phyloP scores from a whole-genome alignment of 169 alveolate species.

The Plasmodium malariae region DNA sequence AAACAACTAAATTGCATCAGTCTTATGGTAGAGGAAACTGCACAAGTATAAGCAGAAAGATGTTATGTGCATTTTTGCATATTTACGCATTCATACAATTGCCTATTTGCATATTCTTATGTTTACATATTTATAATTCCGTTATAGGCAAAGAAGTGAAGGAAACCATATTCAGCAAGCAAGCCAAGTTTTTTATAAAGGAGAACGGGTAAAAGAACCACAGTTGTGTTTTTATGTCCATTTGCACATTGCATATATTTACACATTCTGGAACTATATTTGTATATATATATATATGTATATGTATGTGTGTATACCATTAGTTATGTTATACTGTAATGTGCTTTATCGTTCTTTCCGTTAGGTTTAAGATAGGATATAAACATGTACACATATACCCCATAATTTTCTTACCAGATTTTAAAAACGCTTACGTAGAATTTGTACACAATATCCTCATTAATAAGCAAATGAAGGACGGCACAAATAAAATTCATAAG shows the following conservation, averaged over 20 bases:
- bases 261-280: background rate
- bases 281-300: background rate
- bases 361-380: slow-evolving; percentile 19
- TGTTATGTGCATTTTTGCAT: too few species aligned
- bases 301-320: background rate
- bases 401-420: slow-evolving; percentile 2
- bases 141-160: slow-evolving; percentile 8
- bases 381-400: slow-evolving; percentile 39
- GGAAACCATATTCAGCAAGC: slow-evolving; percentile 64
- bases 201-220: slow-evolving; percentile 50
- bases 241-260: background rate
- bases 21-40: too few species aligned
- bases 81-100: background rate
- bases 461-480: slow-evolving; percentile 55
- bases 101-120: background rate
- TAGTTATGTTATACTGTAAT: background rate
- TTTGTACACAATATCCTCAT: slow-evolving; percentile 34
- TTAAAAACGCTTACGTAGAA: slow-evolving; percentile 35
- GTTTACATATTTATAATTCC: background rate
- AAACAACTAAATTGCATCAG: too few species aligned
- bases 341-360: background rate
- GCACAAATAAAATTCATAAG: slow-evolving; percentile 41
- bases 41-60: too few species aligned
- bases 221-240: background rate
- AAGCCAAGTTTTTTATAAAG: slow-evolving; percentile 40